Conservation (phyloP, 805 yeast genomes). For the Sugiyamaella americana region DNA sequence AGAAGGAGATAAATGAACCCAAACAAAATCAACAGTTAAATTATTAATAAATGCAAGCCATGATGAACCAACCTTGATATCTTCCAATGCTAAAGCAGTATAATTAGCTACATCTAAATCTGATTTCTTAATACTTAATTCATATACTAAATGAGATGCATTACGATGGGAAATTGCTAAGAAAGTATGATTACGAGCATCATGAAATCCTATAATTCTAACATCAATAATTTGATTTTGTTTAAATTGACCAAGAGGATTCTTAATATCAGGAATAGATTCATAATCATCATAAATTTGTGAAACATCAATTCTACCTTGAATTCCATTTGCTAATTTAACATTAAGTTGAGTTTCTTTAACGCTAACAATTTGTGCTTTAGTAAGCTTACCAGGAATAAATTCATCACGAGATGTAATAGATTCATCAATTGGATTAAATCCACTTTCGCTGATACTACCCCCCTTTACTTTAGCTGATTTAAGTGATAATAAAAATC, state of each 20-base stretch:
- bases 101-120: slow-evolving; percentile 31
- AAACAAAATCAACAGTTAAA: slow-evolving; percentile 50
- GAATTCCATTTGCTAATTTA: slow-evolving; percentile 65
- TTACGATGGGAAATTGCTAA: slow-evolving; percentile 57
- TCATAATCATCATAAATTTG: slow-evolving; percentile 52
- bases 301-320: slow-evolving; percentile 73
- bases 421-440: slow-evolving; percentile 49
- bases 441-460: not conserved
- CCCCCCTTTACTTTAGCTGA: slow-evolving; percentile 25
- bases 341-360: slow-evolving; percentile 72
- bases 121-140: slow-evolving; percentile 51
- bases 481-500: slow-evolving; percentile 60
- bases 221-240: slow-evolving; percentile 55
- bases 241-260: slow-evolving; percentile 53
- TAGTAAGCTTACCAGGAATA: slow-evolving; percentile 54
- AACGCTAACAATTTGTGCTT: slow-evolving; percentile 54
- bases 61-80: slow-evolving; percentile 45
- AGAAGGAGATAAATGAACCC: slow-evolving; percentile 65
- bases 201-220: slow-evolving; percentile 71
- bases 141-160: slow-evolving; percentile 53
- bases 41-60: slow-evolving; percentile 62
- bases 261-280: slow-evolving; percentile 50
- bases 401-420: slow-evolving; percentile 58
- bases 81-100: slow-evolving; percentile 35
- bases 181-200: slow-evolving; percentile 60